Conservation (phyloP, 371 early-diverging fungal species). For the Mucor piriformis region DNA sequence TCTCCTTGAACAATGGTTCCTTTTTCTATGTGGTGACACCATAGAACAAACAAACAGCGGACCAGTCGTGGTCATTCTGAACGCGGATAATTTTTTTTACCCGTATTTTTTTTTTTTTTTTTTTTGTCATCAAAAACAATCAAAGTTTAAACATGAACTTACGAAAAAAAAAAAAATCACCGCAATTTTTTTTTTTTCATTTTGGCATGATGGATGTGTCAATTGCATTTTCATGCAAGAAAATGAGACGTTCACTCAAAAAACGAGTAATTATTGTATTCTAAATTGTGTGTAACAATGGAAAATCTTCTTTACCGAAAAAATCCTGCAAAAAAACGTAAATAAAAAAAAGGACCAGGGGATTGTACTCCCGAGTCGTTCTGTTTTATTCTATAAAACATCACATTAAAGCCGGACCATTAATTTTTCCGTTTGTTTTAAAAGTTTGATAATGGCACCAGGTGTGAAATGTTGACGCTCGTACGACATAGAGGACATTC, state of each 20-base stretch:
- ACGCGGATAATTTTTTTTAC: background rate
- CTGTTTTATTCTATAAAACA: background rate
- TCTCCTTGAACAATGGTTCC: background rate
- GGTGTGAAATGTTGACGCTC: slow-evolving; percentile 62
- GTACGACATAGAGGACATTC: slow-evolving; percentile 92
- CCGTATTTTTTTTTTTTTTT: no score
- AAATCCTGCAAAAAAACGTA: no score
- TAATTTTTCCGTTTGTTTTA: slow-evolving; percentile 10
- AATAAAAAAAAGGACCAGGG: background rate
- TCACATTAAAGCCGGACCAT: background rate
- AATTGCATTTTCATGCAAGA: no score
- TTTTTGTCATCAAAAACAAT: no score
- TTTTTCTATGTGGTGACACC: no score
- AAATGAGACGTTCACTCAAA: no score
- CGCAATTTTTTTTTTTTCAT: background rate
- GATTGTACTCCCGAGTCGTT: background rate
- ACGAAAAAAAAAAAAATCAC: no score
- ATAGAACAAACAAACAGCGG: no score
- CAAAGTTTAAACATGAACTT: no score
- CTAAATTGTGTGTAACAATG: background rate
- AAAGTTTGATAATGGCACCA: slow-evolving; percentile 64
- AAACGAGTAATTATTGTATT: background rate
- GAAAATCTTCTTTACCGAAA: slow-evolving; percentile 15
- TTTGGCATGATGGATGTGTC: no score
- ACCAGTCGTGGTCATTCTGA: background rate